Evolutionary conservation across 2,329 filamentous ascomycete species (phyloP).

Genomic region (Amauroascus niger): DNA sequence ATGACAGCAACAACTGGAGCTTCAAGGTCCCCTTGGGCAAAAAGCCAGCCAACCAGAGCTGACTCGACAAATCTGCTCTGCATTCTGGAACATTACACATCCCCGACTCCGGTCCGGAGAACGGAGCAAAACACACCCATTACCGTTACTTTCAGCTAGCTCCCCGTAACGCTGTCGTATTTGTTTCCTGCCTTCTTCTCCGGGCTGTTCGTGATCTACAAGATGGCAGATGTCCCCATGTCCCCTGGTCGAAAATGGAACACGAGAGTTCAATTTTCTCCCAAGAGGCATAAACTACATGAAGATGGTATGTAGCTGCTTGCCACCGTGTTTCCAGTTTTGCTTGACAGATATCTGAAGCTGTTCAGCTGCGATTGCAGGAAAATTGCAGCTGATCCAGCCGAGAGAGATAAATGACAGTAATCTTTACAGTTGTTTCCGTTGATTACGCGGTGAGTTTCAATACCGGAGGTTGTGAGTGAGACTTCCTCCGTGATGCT

Average conservation of each 20-base stretch:
- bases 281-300: no score
- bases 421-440: background rate
- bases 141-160: background rate
- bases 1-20: no score
- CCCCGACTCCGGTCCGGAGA: background rate
- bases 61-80: background rate
- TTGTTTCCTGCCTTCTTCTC: background rate
- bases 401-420: background rate
- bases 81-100: conserved; percentile 3
- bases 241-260: background rate
- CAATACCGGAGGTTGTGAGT: background rate
- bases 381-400: no score
- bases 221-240: background rate
- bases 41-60: background rate
- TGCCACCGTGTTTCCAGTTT: background rate
- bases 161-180: background rate
- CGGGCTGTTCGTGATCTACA: background rate
- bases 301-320: background rate
- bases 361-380: background rate
- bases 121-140: background rate
- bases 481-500: background rate
- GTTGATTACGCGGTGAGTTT: background rate
- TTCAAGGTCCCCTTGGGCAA: no score
- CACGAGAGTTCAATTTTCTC: no score
- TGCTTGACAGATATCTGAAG: background rate